Evolutionary conservation across 768 basidiomycete genomes (phyloP).

Genomic region (Leccinum boreale): DNA sequence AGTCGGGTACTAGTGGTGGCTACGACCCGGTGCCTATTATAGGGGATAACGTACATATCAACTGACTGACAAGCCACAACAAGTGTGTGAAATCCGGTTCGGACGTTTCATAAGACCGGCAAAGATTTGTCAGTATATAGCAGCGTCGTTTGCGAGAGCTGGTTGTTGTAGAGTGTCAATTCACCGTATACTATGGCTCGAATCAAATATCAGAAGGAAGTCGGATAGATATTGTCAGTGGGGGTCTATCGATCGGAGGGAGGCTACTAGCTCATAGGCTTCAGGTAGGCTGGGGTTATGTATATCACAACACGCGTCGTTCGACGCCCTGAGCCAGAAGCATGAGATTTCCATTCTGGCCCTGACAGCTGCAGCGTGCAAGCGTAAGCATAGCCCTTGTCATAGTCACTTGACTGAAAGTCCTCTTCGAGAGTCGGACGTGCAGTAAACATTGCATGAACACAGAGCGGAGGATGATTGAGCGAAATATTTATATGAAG

Average conservation of each 20-base stretch:
- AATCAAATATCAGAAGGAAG: neutral
- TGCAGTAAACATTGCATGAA: neutral
- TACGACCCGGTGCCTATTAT: neutral
- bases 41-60: neutral
- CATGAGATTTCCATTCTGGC: slow-evolving; percentile 7
- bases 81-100: neutral
- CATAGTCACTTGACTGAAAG: neutral
- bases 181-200: neutral
- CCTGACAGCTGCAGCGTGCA: neutral
- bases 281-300: neutral
- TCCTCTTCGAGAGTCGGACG: neutral
- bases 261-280: no score
- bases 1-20: no score
- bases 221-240: neutral
- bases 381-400: neutral
- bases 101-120: neutral
- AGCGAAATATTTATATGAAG: neutral
- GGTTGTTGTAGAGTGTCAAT: neutral
- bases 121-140: neutral
- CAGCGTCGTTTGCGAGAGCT: neutral
- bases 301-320: neutral
- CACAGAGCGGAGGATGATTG: no score
- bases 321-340: slow-evolving; percentile 13
- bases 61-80: neutral
- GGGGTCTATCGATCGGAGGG: neutral